Percentiles rank a stretch among this genome's conserved stretches.
Evolutionary conservation across 345 rosid genomes (phyloP).

Genomic region (Citrus sp.): DNA sequence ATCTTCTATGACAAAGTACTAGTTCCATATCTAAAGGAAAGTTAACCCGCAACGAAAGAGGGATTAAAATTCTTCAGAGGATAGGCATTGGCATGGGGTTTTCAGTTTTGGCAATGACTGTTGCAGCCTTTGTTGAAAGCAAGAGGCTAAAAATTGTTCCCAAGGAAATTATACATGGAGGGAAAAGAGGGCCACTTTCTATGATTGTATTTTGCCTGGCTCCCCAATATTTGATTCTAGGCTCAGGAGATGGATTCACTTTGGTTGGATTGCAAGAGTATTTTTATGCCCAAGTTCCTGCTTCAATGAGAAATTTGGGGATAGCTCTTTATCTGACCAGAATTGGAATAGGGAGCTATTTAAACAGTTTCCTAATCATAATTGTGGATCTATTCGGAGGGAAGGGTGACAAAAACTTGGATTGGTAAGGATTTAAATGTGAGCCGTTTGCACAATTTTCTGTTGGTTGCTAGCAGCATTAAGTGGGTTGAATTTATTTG

Average conservation of each 20-base stretch:
- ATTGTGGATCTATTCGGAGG: slow-evolving; percentile 30
- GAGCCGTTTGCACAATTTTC: slow-evolving; percentile 48
- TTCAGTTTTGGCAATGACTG: slow-evolving; percentile 30
- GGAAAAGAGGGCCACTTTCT: slow-evolving; percentile 9
- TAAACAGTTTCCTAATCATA: slow-evolving; percentile 42
- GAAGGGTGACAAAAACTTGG: slow-evolving; percentile 32
- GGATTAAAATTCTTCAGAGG: slow-evolving; percentile 46
- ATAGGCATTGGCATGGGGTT: slow-evolving; percentile 49
- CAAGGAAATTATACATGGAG: slow-evolving; percentile 6
- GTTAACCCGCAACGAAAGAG: slow-evolving; percentile 41
- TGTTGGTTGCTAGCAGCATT: slow-evolving; percentile 48
- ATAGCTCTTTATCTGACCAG: slow-evolving; percentile 54
- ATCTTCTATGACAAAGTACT: slow-evolving; percentile 43
- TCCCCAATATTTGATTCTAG: slow-evolving; percentile 47
- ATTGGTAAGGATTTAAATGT: slow-evolving; percentile 52
- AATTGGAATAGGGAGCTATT: slow-evolving; percentile 46
- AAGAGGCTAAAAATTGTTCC: slow-evolving; percentile 29
- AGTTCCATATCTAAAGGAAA: slow-evolving; percentile 31
- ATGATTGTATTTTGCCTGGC: slow-evolving; percentile 32
- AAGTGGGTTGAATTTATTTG: no score
- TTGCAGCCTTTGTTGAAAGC: slow-evolving; percentile 44
- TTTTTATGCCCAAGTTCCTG: slow-evolving; percentile 69
- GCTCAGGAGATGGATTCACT: slow-evolving; percentile 51
- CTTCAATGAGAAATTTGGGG: slow-evolving; percentile 68
- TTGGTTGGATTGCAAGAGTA: slow-evolving; percentile 65